Evolutionary conservation across 352 stramenopile species (phyloP).

Genomic region (Ophiocytium majus): DNA sequence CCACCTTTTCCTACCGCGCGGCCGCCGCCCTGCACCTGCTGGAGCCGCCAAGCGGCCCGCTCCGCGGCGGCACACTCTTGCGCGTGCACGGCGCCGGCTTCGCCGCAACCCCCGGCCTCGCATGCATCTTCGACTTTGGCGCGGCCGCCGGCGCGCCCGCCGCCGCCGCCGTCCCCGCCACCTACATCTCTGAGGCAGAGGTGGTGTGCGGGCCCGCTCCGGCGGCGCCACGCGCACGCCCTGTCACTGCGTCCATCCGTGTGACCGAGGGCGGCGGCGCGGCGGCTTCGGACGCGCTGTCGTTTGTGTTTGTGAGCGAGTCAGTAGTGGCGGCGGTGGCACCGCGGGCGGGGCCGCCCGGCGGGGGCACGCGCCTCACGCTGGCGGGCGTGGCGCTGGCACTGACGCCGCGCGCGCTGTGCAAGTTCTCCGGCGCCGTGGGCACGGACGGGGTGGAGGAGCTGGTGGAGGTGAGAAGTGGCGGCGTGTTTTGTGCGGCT

Average conservation of each 20-base stretch:
- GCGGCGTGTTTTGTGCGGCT: too few relatives aligned
- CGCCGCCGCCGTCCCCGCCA: neutral
- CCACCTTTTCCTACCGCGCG: neutral
- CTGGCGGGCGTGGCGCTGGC: neutral
- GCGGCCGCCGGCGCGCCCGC: neutral
- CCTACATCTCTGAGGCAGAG: neutral
- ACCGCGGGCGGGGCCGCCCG: neutral
- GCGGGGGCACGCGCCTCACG: neutral
- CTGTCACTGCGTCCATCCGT: neutral
- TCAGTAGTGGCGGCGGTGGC: neutral
- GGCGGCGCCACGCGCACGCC: neutral
- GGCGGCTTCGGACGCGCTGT: neutral
- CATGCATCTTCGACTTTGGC: neutral
- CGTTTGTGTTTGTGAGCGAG: neutral
- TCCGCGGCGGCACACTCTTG: neutral
- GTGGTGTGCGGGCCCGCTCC: neutral
- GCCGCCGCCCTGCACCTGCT: neutral
- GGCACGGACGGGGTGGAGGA: too few relatives aligned
- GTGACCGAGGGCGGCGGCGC: neutral
- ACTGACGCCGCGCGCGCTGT: neutral
- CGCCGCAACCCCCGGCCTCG: neutral
- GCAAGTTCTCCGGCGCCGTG: neutral
- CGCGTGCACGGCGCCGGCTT: neutral
- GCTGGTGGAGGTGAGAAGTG: too few relatives aligned
- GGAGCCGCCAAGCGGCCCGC: neutral